A percentile compares a stretch with the other conserved stretches of the same genome.
These are phyloP conservation scores for Blastomyces emzantsi DNA, from an alignment of 2,329 filamentous ascomycete species.

Conservation along the genomic window DNA sequence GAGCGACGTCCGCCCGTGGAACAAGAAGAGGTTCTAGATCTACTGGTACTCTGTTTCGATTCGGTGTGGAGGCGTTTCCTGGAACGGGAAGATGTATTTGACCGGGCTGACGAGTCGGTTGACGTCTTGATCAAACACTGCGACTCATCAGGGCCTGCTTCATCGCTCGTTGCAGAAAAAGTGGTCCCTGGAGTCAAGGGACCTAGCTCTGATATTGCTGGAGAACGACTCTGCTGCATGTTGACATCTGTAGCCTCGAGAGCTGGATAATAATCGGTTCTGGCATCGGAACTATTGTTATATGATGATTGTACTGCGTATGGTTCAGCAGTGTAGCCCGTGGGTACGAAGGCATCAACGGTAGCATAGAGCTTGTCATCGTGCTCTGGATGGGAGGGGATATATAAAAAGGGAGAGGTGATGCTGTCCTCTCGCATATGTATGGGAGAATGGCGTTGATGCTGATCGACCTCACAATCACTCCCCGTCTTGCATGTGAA, in stretches of 20 bases:
- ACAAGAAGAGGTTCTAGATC: slow-evolving; percentile 26
- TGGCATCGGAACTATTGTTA: slow-evolving; percentile 16
- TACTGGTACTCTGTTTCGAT: slow-evolving; percentile 19
- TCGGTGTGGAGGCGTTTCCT: slow-evolving; percentile 8
- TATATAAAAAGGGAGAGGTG: slow-evolving; percentile 14
- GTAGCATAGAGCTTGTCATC: slow-evolving; percentile 8
- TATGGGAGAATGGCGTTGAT: slow-evolving; percentile 9
- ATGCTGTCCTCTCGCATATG: slow-evolving; percentile 7
- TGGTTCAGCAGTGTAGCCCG: slow-evolving; percentile 12
- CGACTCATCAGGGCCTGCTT: slow-evolving; percentile 9
- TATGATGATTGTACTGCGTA: slow-evolving; percentile 13
- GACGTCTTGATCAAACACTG: slow-evolving; percentile 3
- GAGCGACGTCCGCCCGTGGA: slow-evolving; percentile 26
- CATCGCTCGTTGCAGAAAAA: slow-evolving; percentile 10
- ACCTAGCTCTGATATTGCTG: slow-evolving; percentile 10
- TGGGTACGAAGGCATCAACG: slow-evolving; percentile 12
- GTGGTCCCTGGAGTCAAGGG: slow-evolving; percentile 10
- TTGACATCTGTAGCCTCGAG: slow-evolving; percentile 18
- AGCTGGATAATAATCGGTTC: slow-evolving; percentile 18
- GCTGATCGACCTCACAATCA: slow-evolving; percentile 1
- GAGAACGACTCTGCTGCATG: slow-evolving; percentile 8
- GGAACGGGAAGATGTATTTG: not conserved
- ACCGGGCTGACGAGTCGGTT: not conserved
- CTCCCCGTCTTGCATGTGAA: slow-evolving; percentile 15
- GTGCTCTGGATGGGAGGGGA: slow-evolving; percentile 10